Conservation (phyloP, 306 rosid genomes). For the Medicago lupulina region DNA sequence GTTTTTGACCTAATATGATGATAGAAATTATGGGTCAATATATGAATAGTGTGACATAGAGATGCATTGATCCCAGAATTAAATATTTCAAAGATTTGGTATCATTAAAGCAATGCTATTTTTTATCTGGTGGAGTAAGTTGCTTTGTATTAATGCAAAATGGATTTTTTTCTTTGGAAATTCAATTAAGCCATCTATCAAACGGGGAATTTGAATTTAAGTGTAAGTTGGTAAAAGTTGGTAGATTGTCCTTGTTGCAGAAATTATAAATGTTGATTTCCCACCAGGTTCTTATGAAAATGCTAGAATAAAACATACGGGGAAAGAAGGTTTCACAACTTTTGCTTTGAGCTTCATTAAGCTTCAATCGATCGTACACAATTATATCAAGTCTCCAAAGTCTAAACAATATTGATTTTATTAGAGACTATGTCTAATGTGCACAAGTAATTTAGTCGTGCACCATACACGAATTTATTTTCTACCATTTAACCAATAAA, state of each 20-base stretch:
- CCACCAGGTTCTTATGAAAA: neutral
- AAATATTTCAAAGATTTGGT: neutral
- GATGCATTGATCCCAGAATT: conserved; percentile 1
- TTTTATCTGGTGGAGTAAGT: neutral
- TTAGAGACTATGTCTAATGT: too few relatives aligned
- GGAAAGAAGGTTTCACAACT: neutral
- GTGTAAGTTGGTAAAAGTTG: conserved; percentile 4
- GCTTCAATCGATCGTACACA: neutral
- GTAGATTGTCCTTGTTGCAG: conserved; percentile 9
- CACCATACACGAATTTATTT: too few relatives aligned
- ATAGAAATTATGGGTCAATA: conserved; percentile 15
- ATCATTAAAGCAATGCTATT: neutral
- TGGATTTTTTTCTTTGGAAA: conserved; percentile 5
- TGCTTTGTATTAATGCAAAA: conserved; percentile 21
- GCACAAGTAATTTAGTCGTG: too few relatives aligned
- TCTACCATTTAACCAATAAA: too few relatives aligned
- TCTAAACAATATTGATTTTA: neutral
- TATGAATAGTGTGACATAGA: neutral
- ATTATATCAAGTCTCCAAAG: neutral
- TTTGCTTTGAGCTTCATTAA: too few relatives aligned
- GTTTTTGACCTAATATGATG: conserved; percentile 31
- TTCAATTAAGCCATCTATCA: conserved; percentile 3
- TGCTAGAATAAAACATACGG: too few relatives aligned
- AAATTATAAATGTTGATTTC: conserved; percentile 33
- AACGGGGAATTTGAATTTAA: neutral